Percentiles rank a stretch among this genome's conserved stretches.
These are phyloP conservation scores for Ophiostoma himal-ulmi DNA, from an alignment of 2,329 filamentous ascomycete genomes.

Conservation along the genomic window DNA sequence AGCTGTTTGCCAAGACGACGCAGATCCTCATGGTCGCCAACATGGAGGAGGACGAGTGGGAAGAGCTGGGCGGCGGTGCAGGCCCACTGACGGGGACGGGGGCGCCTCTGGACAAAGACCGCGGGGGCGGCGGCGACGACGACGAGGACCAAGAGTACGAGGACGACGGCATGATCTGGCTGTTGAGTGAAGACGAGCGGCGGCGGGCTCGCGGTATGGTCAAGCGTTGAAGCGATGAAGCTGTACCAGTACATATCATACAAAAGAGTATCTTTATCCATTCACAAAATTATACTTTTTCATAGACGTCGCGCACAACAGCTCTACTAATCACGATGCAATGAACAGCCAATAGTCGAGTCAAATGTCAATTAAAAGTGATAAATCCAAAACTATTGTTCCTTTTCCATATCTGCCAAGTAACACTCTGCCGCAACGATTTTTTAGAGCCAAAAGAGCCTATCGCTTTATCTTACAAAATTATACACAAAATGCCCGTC, in stretches of 20 bases:
- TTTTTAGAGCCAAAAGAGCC: neutral
- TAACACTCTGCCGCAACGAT: neutral
- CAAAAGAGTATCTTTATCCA: neutral
- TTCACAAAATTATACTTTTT: too few species aligned
- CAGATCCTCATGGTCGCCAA: slow-evolving; percentile 84
- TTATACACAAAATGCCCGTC: too few species aligned
- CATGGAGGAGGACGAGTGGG: slow-evolving; percentile 96
- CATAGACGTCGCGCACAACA: too few species aligned
- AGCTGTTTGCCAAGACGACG: slow-evolving; percentile 66
- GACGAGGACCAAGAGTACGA: slow-evolving; percentile 39
- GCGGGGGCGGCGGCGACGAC: slow-evolving; percentile 32
- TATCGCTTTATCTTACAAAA: neutral
- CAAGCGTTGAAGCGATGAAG: neutral
- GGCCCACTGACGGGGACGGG: neutral
- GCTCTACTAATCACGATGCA: too few species aligned
- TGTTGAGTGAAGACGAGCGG: slow-evolving; percentile 67
- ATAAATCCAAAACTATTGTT: neutral
- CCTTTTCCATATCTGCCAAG: neutral
- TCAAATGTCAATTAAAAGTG: neutral
- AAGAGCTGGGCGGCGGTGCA: slow-evolving; percentile 51
- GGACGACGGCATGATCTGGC: slow-evolving; percentile 65
- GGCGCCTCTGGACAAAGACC: neutral
- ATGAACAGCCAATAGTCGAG: too few species aligned
- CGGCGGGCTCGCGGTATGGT: slow-evolving; percentile 66
- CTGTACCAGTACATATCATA: neutral